These are phyloP conservation scores for Fusarium napiforme DNA, from an alignment of 2,329 filamentous ascomycete species.

Conservation along the genomic window DNA sequence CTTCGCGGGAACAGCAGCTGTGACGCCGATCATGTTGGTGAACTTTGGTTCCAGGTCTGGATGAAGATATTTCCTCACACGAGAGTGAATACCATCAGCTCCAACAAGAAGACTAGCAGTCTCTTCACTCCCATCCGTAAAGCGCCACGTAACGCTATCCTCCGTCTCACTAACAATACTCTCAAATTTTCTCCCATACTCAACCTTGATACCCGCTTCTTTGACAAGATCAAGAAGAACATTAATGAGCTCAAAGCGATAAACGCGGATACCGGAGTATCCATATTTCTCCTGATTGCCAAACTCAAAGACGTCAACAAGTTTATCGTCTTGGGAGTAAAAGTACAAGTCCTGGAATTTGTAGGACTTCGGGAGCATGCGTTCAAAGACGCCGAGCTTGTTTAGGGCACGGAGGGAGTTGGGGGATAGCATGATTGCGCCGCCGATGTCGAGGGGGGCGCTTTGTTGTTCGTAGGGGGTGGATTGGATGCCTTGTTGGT, in stretches of 20 bases:
- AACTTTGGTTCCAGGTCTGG: conserved; percentile 61
- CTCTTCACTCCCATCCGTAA: conserved; percentile 57
- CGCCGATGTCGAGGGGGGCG: conserved; percentile 59
- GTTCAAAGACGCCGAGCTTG: conserved; percentile 58
- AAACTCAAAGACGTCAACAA: conserved; percentile 58
- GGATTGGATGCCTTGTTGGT: conserved; percentile 60
- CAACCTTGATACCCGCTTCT: conserved; percentile 54
- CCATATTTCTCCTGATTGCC: conserved; percentile 60
- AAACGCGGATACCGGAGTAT: conserved; percentile 65
- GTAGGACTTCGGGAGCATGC: conserved; percentile 58
- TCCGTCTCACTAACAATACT: conserved; percentile 55
- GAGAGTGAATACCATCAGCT: conserved; percentile 70
- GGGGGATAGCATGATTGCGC: conserved; percentile 68
- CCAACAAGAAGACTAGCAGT: conserved; percentile 61
- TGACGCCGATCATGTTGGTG: conserved; percentile 58
- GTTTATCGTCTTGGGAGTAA: conserved; percentile 48
- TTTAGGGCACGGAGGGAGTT: conserved; percentile 67
- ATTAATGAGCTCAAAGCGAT: conserved; percentile 62
- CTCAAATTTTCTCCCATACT: conserved; percentile 61
- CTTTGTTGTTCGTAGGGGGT: conserved; percentile 63
- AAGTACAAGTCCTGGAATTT: conserved; percentile 64
- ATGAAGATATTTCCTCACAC: conserved; percentile 62
- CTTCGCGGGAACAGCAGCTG: conserved; percentile 48
- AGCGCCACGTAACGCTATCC: conserved; percentile 56
- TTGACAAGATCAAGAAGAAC: conserved; percentile 56